These are phyloP conservation scores for Metschnikowia reukaufii DNA, from an alignment of 805 yeast genomes.

Conservation along the genomic window DNA sequence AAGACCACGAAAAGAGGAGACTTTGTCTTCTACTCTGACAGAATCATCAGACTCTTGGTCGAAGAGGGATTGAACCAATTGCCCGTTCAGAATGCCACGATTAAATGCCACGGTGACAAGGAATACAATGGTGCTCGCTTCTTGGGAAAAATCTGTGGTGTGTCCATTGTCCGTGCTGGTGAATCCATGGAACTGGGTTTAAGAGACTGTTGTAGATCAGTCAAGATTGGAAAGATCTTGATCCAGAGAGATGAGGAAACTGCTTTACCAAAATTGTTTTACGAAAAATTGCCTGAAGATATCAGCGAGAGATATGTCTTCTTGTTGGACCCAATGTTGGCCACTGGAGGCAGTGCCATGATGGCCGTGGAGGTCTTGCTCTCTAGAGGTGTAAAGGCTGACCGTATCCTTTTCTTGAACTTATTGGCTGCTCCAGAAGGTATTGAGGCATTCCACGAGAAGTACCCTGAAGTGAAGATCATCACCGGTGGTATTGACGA, in stretches of 20 bases:
- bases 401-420: slow-evolving; percentile 86
- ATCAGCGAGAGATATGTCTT: slow-evolving; percentile 86
- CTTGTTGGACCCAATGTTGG: slow-evolving; percentile 94
- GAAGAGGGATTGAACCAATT: slow-evolving; percentile 94
- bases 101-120: slow-evolving; percentile 76
- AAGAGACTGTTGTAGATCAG: slow-evolving; percentile 95
- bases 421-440: slow-evolving; percentile 96
- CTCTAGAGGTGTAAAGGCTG: slow-evolving; percentile 82
- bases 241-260: slow-evolving; percentile 99
- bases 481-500: slow-evolving; percentile 94
- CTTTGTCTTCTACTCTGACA: slow-evolving; percentile 91
- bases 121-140: slow-evolving; percentile 75
- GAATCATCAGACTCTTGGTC: slow-evolving; percentile 89
- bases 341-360: slow-evolving; percentile 97
- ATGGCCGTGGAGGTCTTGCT: slow-evolving; percentile 94
- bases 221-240: slow-evolving; percentile 92
- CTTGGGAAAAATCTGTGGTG: slow-evolving; percentile 95
- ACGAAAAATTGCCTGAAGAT: slow-evolving; percentile 92
- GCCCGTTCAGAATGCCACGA: slow-evolving; percentile 71
- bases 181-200: slow-evolving; percentile 99
- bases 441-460: slow-evolving; percentile 68
- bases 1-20: slow-evolving; percentile 80
- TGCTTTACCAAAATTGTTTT: slow-evolving; percentile 85
- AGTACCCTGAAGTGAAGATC: slow-evolving; percentile 81
- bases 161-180: slow-evolving; percentile 96